Conservation (phyloP, 1,139 yeast genomes). For the Pichia norvegensis region DNA sequence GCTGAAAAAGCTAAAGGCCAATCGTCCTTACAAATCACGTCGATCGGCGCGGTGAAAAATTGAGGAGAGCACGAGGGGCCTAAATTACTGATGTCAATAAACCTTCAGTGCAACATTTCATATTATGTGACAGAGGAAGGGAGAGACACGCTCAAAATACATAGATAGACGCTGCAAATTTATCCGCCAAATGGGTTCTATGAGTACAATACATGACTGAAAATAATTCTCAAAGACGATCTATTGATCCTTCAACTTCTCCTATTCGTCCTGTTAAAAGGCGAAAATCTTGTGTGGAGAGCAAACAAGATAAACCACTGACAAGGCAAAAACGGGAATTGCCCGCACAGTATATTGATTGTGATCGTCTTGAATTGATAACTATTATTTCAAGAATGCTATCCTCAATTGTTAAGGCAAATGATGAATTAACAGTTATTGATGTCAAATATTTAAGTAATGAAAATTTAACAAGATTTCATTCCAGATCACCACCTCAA, state of each 20-base stretch:
- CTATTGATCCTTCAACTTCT: neutral
- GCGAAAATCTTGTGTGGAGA: slow-evolving; percentile 3
- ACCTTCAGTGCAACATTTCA: too few species aligned
- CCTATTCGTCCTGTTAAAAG: slow-evolving; percentile 3
- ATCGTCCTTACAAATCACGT: too few species aligned
- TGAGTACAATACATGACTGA: neutral
- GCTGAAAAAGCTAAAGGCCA: too few species aligned
- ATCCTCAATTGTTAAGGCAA: slow-evolving; percentile 32
- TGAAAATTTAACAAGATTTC: slow-evolving; percentile 69
- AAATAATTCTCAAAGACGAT: neutral
- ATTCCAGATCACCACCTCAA: slow-evolving; percentile 85
- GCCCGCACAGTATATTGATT: slow-evolving; percentile 55
- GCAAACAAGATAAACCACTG: neutral
- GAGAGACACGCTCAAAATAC: neutral
- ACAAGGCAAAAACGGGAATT: slow-evolving; percentile 26
- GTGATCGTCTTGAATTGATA: slow-evolving; percentile 65
- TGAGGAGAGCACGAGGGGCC: neutral
- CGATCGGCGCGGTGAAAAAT: neutral
- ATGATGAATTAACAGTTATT: slow-evolving; percentile 19
- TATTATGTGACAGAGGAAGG: neutral
- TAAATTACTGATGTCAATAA: neutral
- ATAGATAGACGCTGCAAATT: neutral
- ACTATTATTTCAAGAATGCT: slow-evolving; percentile 73
- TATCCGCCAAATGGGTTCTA: neutral
- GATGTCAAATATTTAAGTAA: slow-evolving; percentile 20